phyloP scores from a whole-genome alignment of 768 basidiomycete species.

The Suillus tomentosus region DNA sequence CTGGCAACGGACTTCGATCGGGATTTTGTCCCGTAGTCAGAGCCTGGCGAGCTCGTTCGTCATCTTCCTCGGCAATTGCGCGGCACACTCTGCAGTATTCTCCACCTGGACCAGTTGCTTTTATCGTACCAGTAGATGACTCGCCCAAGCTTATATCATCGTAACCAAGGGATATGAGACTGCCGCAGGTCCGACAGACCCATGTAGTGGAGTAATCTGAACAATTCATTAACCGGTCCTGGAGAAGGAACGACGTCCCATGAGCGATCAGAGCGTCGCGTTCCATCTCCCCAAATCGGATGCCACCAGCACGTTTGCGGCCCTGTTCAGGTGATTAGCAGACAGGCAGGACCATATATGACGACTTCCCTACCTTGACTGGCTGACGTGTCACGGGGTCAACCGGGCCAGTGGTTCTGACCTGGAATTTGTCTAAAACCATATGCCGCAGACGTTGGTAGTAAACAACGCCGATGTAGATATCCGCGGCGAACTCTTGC shows the following conservation, averaged over 20 bases:
- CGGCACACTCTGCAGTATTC: constrained; percentile 98
- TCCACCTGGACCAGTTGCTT: constrained; percentile 72
- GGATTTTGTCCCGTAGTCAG: constrained; percentile 57
- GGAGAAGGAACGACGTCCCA: constrained; percentile 96
- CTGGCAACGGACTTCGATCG: constrained; percentile 43
- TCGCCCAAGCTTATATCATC: constrained; percentile 82
- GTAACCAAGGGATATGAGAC: constrained; percentile 93
- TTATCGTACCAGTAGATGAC: constrained; percentile 50
- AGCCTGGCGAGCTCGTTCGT: constrained; percentile 58
- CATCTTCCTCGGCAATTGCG: constrained; percentile 63
- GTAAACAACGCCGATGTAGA: constrained; percentile 97
- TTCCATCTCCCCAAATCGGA: constrained; percentile 99
- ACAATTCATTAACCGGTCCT: constrained; percentile 99
- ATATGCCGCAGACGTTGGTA: constrained; percentile 99
- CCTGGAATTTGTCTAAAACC: constrained; percentile 99
- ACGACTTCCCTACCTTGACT: constrained; percentile 72
- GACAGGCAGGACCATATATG: background rate
- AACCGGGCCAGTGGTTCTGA: constrained; percentile 96
- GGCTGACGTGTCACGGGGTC: constrained; percentile 96
- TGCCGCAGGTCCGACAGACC: constrained; percentile 97
- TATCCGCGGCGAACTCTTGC: constrained; percentile 97
- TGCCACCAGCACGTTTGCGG: constrained; percentile 96
- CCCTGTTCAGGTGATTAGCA: constrained; percentile 53
- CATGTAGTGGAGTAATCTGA: constrained; percentile 99
- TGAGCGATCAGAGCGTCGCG: constrained; percentile 98